Percentiles rank a stretch among this genome's conserved stretches.
Conservation (phyloP, 495 filamentous ascomycete species). For the Lophiostoma macrostomum region DNA sequence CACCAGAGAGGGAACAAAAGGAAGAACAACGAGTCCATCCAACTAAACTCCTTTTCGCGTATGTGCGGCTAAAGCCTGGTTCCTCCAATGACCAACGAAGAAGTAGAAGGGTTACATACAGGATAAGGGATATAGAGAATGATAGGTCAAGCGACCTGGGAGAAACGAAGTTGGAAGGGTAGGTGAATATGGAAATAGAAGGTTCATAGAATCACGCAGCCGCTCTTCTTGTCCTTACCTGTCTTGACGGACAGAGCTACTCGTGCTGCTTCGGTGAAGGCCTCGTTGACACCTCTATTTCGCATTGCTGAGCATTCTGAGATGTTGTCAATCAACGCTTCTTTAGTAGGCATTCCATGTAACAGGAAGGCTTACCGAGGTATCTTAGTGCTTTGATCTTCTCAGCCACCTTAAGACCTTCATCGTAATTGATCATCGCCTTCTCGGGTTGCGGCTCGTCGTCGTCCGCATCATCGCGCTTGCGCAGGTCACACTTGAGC, state of each 20-base stretch:
- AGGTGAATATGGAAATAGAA: background rate
- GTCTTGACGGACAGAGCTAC: conserved; percentile 89
- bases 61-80: background rate
- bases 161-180: background rate
- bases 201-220: conserved; percentile 39
- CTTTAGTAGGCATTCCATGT: background rate
- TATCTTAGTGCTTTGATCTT: conserved; percentile 87
- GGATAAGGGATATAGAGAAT: background rate
- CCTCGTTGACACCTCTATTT: conserved; percentile 95
- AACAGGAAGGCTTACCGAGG: conserved; percentile 54
- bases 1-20: no score
- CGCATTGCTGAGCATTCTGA: conserved; percentile 95
- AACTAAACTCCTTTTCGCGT: background rate
- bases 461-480: conserved; percentile 59
- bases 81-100: no score
- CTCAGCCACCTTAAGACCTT: conserved; percentile 88
- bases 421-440: conserved; percentile 83
- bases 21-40: background rate
- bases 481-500: conserved; percentile 92
- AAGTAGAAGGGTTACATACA: background rate
- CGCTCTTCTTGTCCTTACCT: conserved; percentile 38
- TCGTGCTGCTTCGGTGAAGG: conserved; percentile 95
- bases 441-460: conserved; percentile 55
- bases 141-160: no score
- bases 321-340: conserved; percentile 4